Conservation (phyloP, 2,329 filamentous ascomycete species). For the Botrytis aclada region DNA sequence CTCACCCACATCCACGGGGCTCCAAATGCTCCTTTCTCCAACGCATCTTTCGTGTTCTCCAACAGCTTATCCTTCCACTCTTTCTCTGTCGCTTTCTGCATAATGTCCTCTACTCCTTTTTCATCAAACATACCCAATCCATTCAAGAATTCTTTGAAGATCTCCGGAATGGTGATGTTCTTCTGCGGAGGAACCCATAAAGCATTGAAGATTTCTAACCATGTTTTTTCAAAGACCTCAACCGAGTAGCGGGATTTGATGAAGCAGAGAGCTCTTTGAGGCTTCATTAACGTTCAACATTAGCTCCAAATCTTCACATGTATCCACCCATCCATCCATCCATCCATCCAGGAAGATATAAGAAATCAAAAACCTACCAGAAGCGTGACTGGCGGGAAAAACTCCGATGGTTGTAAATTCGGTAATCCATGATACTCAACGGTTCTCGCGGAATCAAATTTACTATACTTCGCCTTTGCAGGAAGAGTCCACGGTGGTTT, state of each 20-base stretch:
- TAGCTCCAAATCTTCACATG: neutral
- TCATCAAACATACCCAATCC: constrained; percentile 43
- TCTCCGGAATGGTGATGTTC: constrained; percentile 57
- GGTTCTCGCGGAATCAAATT: constrained; percentile 48
- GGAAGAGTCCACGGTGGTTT: constrained; percentile 70
- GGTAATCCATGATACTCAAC: constrained; percentile 49
- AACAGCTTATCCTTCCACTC: constrained; percentile 54
- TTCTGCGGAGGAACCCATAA: constrained; percentile 61
- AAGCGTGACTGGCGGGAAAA: constrained; percentile 54
- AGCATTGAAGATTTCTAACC: constrained; percentile 53
- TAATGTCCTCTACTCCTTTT: constrained; percentile 53
- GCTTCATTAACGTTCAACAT: constrained; percentile 41
- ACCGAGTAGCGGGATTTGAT: constrained; percentile 57
- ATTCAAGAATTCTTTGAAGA: constrained; percentile 46
- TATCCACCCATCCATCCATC: neutral
- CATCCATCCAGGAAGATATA: neutral
- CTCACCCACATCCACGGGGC: constrained; percentile 72
- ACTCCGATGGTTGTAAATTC: constrained; percentile 43
- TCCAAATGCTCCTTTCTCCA: constrained; percentile 69
- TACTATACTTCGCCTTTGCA: constrained; percentile 61
- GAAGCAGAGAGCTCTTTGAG: constrained; percentile 64
- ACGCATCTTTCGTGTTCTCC: constrained; percentile 56
- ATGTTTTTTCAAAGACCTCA: constrained; percentile 50
- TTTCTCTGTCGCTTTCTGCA: constrained; percentile 49
- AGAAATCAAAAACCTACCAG: constrained; percentile 39